These are phyloP conservation scores for Brasenia schreberi DNA, from an alignment of 164 flowering plant genomes.

Conservation along the genomic window DNA sequence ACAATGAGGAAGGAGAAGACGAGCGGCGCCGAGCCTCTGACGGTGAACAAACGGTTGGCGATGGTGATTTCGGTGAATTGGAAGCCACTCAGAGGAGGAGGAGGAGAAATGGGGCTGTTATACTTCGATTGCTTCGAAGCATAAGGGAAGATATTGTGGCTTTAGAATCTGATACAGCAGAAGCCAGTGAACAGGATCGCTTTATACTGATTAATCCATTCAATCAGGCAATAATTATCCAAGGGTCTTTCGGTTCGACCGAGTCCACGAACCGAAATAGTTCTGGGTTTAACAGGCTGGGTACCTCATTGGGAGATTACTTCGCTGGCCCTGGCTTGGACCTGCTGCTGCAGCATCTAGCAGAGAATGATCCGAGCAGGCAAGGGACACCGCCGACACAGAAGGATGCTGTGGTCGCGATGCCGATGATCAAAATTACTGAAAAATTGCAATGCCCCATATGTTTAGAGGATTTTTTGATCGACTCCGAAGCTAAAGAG, in stretches of 20 bases:
- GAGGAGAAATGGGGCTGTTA: constrained; percentile 52
- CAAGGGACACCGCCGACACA: constrained; percentile 87
- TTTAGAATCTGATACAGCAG: constrained; percentile 24
- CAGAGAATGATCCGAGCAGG: constrained; percentile 77
- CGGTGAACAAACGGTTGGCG: constrained; percentile 17
- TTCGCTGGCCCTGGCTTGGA: constrained; percentile 70
- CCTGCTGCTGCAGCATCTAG: constrained; percentile 67
- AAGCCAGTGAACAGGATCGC: constrained; percentile 24
- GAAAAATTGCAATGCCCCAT: constrained; percentile 52
- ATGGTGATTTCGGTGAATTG: constrained; percentile 4
- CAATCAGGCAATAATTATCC: constrained; percentile 46
- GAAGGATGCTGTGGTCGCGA: constrained; percentile 60
- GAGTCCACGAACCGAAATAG: constrained; percentile 13
- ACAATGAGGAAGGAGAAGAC: constrained; percentile 19
- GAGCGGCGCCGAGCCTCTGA: constrained; percentile 14
- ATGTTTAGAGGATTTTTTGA: constrained; percentile 71
- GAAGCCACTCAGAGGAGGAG: constrained; percentile 32
- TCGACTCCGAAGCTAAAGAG: constrained; percentile 56
- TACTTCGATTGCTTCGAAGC: constrained; percentile 26
- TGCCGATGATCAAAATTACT: constrained; percentile 47
- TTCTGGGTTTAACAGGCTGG: constrained; percentile 13
- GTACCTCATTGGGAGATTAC: constrained; percentile 53
- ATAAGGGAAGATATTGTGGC: constrained; percentile 33
- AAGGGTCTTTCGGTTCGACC: constrained; percentile 25
- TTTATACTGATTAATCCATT: constrained; percentile 53